Evolutionary conservation across 345 rosid species (phyloP).

Genomic region (Eucalyptus marginata): DNA sequence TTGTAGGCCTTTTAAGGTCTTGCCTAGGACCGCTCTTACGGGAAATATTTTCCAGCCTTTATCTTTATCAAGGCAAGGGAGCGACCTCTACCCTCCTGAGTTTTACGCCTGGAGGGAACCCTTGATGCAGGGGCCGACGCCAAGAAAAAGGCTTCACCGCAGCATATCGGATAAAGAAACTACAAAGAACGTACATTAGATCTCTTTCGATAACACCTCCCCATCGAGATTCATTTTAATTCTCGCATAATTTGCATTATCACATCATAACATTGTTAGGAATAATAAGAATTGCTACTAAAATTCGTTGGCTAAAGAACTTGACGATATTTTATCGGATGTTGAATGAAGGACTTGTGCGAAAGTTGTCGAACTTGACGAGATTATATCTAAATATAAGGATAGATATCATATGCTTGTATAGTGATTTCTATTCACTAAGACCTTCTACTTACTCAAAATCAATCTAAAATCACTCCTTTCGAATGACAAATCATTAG

Average conservation of each 20-base stretch:
- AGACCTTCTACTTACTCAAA: not conserved
- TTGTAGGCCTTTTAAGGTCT: too few relatives aligned
- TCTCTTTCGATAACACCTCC: not conserved
- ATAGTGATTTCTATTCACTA: not conserved
- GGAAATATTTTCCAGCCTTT: too few relatives aligned
- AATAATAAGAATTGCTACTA: not conserved
- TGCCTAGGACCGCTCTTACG: too few relatives aligned
- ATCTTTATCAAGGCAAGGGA: too few relatives aligned
- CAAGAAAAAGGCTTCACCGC: constrained; percentile 48
- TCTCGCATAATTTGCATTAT: not conserved
- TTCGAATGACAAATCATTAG: not conserved
- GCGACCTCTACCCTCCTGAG: too few relatives aligned
- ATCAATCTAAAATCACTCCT: not conserved
- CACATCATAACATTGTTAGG: not conserved
- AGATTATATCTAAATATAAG: not conserved
- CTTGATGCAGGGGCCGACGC: too few relatives aligned
- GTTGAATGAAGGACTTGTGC: not conserved
- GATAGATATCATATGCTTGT: not conserved
- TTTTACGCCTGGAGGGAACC: too few relatives aligned
- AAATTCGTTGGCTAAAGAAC: not conserved
- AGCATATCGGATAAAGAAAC: constrained; percentile 28
- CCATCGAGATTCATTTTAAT: not conserved
- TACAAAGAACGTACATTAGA: too few relatives aligned
- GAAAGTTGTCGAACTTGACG: not conserved
- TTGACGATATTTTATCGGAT: not conserved